phyloP scores from a whole-genome alignment of 2,329 filamentous ascomycete genomes.

The Nothopassalora personata region DNA sequence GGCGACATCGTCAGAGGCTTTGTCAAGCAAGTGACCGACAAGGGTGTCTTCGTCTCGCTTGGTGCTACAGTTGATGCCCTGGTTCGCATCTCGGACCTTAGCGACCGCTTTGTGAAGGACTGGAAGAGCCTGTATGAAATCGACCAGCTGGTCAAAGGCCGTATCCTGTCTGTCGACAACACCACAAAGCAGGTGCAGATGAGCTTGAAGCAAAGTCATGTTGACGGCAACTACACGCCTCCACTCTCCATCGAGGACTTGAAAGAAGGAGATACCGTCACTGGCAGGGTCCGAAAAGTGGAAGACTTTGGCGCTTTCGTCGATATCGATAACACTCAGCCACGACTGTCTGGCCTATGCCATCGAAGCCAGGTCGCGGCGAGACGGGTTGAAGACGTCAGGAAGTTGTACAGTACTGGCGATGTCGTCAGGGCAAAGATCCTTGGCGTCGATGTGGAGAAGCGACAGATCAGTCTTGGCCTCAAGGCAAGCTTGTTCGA shows the following conservation, averaged over 20 bases:
- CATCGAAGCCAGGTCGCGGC: slow-evolving; percentile 91
- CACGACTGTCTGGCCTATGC: slow-evolving; percentile 86
- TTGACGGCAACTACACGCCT: slow-evolving; percentile 73
- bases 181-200: slow-evolving; percentile 70
- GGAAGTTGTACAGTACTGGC: slow-evolving; percentile 81
- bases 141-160: slow-evolving; percentile 85
- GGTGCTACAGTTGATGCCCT: slow-evolving; percentile 76
- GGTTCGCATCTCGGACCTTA: slow-evolving; percentile 81
- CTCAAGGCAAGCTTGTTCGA: slow-evolving; percentile 90
- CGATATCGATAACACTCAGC: slow-evolving; percentile 70
- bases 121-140: slow-evolving; percentile 88
- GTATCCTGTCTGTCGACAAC: slow-evolving; percentile 67
- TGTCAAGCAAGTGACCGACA: slow-evolving; percentile 81
- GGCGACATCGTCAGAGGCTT: slow-evolving; percentile 86
- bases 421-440: slow-evolving; percentile 92
- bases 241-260: slow-evolving; percentile 72
- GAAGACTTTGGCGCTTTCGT: slow-evolving; percentile 95
- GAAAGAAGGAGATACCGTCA: slow-evolving; percentile 72
- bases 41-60: slow-evolving; percentile 79
- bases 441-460: slow-evolving; percentile 67
- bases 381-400: slow-evolving; percentile 73
- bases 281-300: slow-evolving; percentile 86
- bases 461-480: slow-evolving; percentile 79
- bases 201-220: slow-evolving; percentile 77
- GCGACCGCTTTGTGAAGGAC: slow-evolving; percentile 86